Evolutionary conservation across 2,329 filamentous ascomycete species (phyloP).

Genomic region (Beauveria sp.): DNA sequence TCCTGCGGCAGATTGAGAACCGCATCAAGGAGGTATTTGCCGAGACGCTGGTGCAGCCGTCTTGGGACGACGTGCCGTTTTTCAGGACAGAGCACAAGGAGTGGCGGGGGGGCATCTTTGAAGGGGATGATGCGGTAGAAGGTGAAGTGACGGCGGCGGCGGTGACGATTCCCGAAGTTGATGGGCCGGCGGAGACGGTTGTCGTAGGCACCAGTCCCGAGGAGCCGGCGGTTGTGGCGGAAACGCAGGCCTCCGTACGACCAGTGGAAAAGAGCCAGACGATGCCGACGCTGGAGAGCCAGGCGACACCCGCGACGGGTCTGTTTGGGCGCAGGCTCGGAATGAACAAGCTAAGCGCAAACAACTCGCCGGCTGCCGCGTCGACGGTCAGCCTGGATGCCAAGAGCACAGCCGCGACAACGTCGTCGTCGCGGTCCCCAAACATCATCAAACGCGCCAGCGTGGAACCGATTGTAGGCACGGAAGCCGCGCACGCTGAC

Average conservation of each 20-base stretch:
- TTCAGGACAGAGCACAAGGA: slow-evolving; percentile 69
- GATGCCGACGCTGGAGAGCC: slow-evolving; percentile 34
- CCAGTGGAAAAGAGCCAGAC: slow-evolving; percentile 50
- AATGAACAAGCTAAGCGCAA: slow-evolving; percentile 26
- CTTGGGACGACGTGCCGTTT: slow-evolving; percentile 95
- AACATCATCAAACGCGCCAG: slow-evolving; percentile 39
- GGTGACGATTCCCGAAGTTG: neutral
- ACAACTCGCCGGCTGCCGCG: slow-evolving; percentile 25
- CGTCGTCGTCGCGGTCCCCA: slow-evolving; percentile 26
- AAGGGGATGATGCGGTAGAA: slow-evolving; percentile 42
- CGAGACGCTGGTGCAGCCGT: slow-evolving; percentile 84
- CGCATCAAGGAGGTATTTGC: slow-evolving; percentile 89
- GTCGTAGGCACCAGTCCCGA: neutral
- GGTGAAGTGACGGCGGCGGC: slow-evolving; percentile 3
- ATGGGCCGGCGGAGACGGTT: neutral
- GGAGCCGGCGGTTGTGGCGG: slow-evolving; percentile 12
- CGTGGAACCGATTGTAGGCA: slow-evolving; percentile 54
- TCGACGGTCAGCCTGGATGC: slow-evolving; percentile 43
- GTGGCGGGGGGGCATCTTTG: slow-evolving; percentile 80
- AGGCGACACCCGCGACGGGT: slow-evolving; percentile 26
- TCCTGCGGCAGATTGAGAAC: slow-evolving; percentile 88
- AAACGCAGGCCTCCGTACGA: slow-evolving; percentile 32
- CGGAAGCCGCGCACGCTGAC: slow-evolving; percentile 60
- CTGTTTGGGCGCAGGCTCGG: slow-evolving; percentile 44
- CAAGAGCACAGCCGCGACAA: slow-evolving; percentile 30